A percentile compares a stretch with the other conserved stretches of the same genome.
Conservation (phyloP, 1,139 yeast genomes). For the Saccharomyces hybrid region DNA sequence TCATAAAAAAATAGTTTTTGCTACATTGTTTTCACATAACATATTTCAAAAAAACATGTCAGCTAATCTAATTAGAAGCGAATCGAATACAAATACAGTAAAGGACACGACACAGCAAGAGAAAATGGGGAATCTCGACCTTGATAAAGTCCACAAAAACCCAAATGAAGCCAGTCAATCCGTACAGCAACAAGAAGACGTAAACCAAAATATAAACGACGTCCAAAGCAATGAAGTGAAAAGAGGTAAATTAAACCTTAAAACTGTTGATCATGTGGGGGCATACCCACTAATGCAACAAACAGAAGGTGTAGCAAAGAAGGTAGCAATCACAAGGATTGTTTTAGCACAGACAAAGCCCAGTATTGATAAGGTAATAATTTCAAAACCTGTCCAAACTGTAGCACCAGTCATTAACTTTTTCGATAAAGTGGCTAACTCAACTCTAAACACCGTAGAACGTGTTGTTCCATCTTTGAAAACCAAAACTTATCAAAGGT, state of each 20-base stretch:
- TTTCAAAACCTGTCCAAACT: slow-evolving; percentile 27
- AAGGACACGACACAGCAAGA: not conserved
- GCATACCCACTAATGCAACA: slow-evolving; percentile 38
- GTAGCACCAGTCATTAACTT: slow-evolving; percentile 33
- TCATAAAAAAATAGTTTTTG: not conserved
- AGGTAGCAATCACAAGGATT: slow-evolving; percentile 34
- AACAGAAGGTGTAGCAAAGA: slow-evolving; percentile 33
- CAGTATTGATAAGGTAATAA: slow-evolving; percentile 31
- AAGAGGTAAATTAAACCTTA: slow-evolving; percentile 9
- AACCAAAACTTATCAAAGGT: slow-evolving; percentile 29
- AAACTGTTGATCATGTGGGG: slow-evolving; percentile 32
- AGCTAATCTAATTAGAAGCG: not conserved
- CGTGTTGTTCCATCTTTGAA: slow-evolving; percentile 30
- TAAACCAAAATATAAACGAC: not conserved
- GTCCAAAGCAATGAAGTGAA: not conserved
- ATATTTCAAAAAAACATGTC: not conserved
- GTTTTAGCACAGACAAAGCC: slow-evolving; percentile 40
- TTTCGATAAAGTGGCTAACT: slow-evolving; percentile 31
- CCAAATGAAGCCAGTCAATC: not conserved
- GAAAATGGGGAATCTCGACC: not conserved
- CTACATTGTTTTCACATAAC: not conserved
- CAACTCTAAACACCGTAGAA: slow-evolving; percentile 31
- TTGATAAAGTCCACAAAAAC: not conserved
- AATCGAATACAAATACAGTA: not conserved
- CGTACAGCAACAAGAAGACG: not conserved